Evolutionary conservation across 768 basidiomycete genomes (phyloP), one percentile per base, ranked within the genome.

Genomic region (Amylocystis lapponica): DNA sequence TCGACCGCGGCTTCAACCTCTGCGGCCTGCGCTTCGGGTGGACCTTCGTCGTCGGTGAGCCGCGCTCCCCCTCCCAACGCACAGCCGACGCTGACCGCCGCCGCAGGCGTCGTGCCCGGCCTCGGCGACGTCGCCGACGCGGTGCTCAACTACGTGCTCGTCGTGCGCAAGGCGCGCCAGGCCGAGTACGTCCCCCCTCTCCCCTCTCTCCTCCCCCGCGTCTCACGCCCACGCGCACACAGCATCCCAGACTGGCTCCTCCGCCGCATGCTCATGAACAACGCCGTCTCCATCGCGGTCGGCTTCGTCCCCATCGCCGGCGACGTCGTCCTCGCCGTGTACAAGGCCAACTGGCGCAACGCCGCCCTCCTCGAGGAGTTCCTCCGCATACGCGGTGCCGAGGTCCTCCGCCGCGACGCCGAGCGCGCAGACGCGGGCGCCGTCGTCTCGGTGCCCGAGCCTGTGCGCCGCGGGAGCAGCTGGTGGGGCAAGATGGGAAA

Each of bases 341-440:
- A 70, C 72, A 94, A 92, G 59, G 81, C 91, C 16, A 97, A 97
- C 63, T 86, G 82, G 13, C 74, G 94, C 47, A 96, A 97, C 55
- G 93, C 90, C 10, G 76, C 76, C 5, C 66, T 96, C 36, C 70
- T 97, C 36, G 90, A 94, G 57, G 89, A 92, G 60, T 92, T 78
- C 62, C 64, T 96, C 41, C 73, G 83, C 27, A 70, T 88, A 23
- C 72, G 93, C 34, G 90, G 87, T 0, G 80, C 84, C 44, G 81
- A 87, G 55, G 79, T 72, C 55, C 58, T 90, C 37, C 79, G 72
- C 57, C 50, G 72, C 46, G 64, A 71, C 43, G 69, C 66, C 1
- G 68, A n/a, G n/a, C n/a, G n/a, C 47, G 53, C 36, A n/a, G 64
- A 61, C 41, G 47, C 54, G 0, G 67, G 62, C 2, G 72, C 67